These are phyloP conservation scores for Populus pruinosa DNA, from an alignment of 345 rosid species.

Conservation along the genomic window DNA sequence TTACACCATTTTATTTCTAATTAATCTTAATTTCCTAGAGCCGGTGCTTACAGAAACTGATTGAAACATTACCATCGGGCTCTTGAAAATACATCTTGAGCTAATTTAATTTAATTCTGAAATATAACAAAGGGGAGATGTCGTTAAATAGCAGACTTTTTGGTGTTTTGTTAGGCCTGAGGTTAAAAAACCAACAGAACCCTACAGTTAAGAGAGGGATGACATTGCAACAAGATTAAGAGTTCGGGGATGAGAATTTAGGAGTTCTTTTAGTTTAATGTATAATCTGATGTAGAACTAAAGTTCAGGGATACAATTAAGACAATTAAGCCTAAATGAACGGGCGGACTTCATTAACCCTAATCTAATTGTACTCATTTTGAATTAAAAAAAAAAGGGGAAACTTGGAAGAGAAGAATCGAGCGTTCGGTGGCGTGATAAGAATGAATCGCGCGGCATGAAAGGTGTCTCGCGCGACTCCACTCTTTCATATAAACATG, in stretches of 20 bases:
- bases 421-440: too few relatives aligned
- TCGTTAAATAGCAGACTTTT: too few relatives aligned
- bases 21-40: background rate
- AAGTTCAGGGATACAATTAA: background rate
- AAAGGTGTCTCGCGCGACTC: too few relatives aligned
- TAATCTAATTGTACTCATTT: background rate
- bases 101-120: background rate
- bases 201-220: background rate
- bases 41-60: background rate
- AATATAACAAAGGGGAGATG: too few relatives aligned
- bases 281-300: background rate
- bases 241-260: background rate
- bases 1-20: too few relatives aligned
- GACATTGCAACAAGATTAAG: too few relatives aligned
- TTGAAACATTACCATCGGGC: background rate
- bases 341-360: background rate
- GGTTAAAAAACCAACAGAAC: background rate
- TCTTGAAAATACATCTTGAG: background rate
- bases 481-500: too few relatives aligned
- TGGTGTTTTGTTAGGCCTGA: too few relatives aligned
- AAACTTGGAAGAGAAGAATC: too few relatives aligned
- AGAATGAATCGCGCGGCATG: too few relatives aligned
- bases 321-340: background rate
- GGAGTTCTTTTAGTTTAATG: background rate
- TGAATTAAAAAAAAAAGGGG: too few relatives aligned